phyloP scores from a whole-genome alignment of 2,329 filamentous ascomycete species.

The Fusarium sp. region DNA sequence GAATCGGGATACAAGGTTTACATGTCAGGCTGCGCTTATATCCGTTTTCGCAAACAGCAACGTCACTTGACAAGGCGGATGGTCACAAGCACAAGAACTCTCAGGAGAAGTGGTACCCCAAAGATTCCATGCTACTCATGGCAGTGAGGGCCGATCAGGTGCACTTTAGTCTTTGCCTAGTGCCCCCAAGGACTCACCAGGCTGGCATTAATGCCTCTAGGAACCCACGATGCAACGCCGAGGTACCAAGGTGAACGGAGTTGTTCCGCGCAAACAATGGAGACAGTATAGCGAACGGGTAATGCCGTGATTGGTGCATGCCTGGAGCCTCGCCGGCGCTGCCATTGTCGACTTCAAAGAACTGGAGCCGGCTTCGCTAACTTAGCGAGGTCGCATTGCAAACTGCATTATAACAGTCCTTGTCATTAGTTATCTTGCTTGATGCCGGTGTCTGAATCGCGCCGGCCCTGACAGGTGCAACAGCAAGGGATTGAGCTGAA shows the following conservation, averaged over 20 bases:
- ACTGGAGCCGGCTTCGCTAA: slow-evolving; percentile 10
- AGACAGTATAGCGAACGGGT: neutral
- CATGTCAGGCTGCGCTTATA: neutral
- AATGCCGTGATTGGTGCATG: neutral
- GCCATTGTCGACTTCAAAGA: neutral
- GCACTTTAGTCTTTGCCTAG: neutral
- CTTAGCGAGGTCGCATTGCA: slow-evolving; percentile 8
- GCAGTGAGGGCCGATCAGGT: neutral
- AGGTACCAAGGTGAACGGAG: neutral
- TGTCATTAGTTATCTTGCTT: slow-evolving; percentile 2
- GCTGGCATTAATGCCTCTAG: neutral
- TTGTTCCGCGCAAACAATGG: neutral
- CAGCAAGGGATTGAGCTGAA: slow-evolving; percentile 26
- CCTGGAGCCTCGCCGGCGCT: slow-evolving; percentile 3
- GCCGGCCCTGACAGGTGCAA: slow-evolving; percentile 11
- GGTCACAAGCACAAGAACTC: neutral
- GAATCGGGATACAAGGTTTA: neutral
- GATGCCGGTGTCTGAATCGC: slow-evolving; percentile 9
- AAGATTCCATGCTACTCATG: neutral
- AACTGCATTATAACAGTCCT: neutral
- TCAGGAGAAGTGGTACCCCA: neutral
- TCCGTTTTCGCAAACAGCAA: neutral
- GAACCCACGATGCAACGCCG: neutral
- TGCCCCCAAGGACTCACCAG: neutral
- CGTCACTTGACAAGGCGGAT: neutral